Base-by-base conservation (phyloP, 768 basidiomycete genomes). In the Pleurotus giganteus region DNA sequence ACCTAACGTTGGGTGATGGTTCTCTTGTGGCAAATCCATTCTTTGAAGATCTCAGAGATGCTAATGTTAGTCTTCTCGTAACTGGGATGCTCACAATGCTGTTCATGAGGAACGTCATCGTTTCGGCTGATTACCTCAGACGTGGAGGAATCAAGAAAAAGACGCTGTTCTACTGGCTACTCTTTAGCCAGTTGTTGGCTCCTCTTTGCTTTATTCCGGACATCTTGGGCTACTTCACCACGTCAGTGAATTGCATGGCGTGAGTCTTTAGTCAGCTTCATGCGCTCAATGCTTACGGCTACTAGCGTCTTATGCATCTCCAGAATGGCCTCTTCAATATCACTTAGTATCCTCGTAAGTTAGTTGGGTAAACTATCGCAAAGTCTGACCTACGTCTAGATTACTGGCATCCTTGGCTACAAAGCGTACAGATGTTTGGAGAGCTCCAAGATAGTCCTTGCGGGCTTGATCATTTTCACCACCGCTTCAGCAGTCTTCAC, bases 361-460 rank as follows among this genome's bases (percentile, higher is more conserved):
- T 26, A 29, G 15, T 32, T 53, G 24, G 28, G 9, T 8, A 21
- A 39, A 44, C 53, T 28, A 36, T 27, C 37, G 28, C 15, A 24
- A 31, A n/a, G 17, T 12, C 23, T 42, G 9, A 45, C 46, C 55
- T 27, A 55, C 31, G 24, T 34, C 7, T 52, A 86, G 86, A 75
- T 86, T 37, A 77, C 82, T 0, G 84, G 83, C 27, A 80, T 86
- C 27, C 71, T 85, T 29, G 86, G 86, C 12, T 70, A 81, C 60
- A 88, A 88, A 63, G 84, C 81, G 6, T 88, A 86, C 60, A 79
- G 78, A 61, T 87, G 84, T 60, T 67, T 86, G 58, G 77, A 83
- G 64, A 78, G 80, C 55, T 78, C 82, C n/a, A 73, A 73, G n/a
- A 58, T 82, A 52, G 76, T 88, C 50, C 70, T 81, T 12, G 58